Percentiles rank a stretch among this genome's conserved stretches.
phyloP scores from a whole-genome alignment of 78 protist species.

The Speleostelium caveatum region DNA sequence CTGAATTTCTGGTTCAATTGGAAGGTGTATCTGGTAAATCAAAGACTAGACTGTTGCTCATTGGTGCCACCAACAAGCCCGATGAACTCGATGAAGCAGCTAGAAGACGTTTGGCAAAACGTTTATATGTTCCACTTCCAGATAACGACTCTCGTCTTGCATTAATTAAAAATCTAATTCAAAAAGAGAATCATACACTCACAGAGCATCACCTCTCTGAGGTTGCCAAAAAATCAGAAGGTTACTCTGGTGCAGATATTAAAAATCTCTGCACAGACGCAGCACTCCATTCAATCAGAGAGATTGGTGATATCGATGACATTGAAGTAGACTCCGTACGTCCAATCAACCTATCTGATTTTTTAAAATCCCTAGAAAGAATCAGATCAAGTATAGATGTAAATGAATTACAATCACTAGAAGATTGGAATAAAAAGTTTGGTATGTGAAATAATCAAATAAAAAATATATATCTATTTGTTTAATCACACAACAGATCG shows the following conservation, averaged over 20 bases:
- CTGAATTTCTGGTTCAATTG: constrained; percentile 86
- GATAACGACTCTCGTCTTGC: constrained; percentile 34
- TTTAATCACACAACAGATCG: background rate
- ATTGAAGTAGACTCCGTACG: constrained; percentile 9
- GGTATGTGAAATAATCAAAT: constrained; percentile 9
- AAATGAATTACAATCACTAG: constrained; percentile 36
- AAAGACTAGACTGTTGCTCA: constrained; percentile 46
- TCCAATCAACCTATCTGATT: constrained; percentile 45
- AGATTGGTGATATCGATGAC: constrained; percentile 4
- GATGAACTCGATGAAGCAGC: constrained; percentile 97
- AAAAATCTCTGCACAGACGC: constrained; percentile 85
- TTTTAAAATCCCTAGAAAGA: background rate
- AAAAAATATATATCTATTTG: background rate
- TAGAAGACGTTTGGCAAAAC: constrained; percentile 85
- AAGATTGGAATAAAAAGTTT: constrained; percentile 67
- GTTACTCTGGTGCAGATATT: constrained; percentile 92
- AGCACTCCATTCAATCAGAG: constrained; percentile 88
- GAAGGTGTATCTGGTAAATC: constrained; percentile 80
- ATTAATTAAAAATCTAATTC: constrained; percentile 14
- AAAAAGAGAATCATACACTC: constrained; percentile 1
- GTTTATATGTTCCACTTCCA: constrained; percentile 93
- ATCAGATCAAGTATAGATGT: constrained; percentile 65
- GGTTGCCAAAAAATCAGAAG: constrained; percentile 50
- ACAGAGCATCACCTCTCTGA: background rate
- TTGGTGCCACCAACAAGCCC: constrained; percentile 89